Evolutionary conservation across 169 alveolate genomes (phyloP).

Genomic region (Plasmodium inui): DNA sequence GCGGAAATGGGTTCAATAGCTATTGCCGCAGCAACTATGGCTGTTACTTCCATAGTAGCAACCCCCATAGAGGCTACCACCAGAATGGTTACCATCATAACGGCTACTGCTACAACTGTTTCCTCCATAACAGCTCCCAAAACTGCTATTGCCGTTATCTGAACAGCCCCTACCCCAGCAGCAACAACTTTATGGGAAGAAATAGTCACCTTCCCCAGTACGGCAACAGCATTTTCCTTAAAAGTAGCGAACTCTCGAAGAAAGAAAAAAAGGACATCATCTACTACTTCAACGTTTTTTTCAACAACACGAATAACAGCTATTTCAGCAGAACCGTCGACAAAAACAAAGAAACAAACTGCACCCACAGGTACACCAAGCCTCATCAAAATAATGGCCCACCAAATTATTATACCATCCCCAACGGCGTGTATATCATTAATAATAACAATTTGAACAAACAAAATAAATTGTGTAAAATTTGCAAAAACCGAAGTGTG

Average conservation of each 20-base stretch:
- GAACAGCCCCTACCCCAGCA: neutral
- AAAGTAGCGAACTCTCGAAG: neutral
- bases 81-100: neutral
- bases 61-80: neutral
- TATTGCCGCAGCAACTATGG: neutral
- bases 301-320: neutral
- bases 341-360: neutral
- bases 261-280: neutral
- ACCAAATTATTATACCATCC: neutral
- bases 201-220: neutral
- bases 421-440: neutral
- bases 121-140: neutral
- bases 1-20: neutral
- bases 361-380: neutral
- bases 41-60: neutral
- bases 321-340: neutral
- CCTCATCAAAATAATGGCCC: neutral
- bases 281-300: neutral
- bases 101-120: neutral
- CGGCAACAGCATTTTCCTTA: neutral
- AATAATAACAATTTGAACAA: neutral
- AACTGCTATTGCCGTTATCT: neutral
- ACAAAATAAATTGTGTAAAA: neutral
- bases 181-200: neutral
- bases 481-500: neutral